Base-by-base conservation (phyloP, 371 early-diverging fungal genomes). In the Furculomyces boomerangus region DNA sequence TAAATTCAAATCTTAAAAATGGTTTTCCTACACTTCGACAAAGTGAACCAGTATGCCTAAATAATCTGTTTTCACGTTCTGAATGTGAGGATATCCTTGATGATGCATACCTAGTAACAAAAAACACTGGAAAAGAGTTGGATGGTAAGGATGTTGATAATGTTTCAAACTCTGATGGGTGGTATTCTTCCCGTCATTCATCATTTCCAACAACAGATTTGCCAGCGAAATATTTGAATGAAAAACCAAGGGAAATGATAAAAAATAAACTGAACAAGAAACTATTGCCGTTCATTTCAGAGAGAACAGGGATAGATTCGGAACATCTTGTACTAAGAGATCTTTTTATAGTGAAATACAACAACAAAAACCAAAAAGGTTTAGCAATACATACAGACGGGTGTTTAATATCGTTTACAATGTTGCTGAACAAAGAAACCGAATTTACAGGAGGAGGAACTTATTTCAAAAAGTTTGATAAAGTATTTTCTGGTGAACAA, bases 391-490 rank as follows among this genome's bases (percentile, higher is more conserved):
- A 80, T 50, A 71, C 75, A 20, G 80, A 80, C 49, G 80, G 80
- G 0, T 76, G 80, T 43, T 55, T 80, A 32, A 60, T 77, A 1
- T 75, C 75, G 2, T 61, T 80, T 35, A 80, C 75, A 10, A 48
- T 78, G 1, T 65, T 80, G 32, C 56, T 80, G 27, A 78, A 73
- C 49, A 35, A 63, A 22, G 56, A 61, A 5, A 37, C 47, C n/a
- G 74, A 77, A n/a, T 80, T 78, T 56, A 64, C 68, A 24, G 79
- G 79, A 10, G 80, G 80, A 30, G 80, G 80, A 3, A 79, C 78
- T 14, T 66, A 55, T 13, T 77, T 73, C 50, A 54, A 49, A 29
- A 57, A 67, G 22, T 65, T 71, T 2, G 59, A 70, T 10, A 16
- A 28, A 16, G 13, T 56, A 1, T 57, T 59, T 14, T 29, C 72